A percentile compares a stretch with the other conserved stretches of the same genome.
phyloP scores from a whole-genome alignment of 495 filamentous ascomycete genomes.

The Darksidea phi region DNA sequence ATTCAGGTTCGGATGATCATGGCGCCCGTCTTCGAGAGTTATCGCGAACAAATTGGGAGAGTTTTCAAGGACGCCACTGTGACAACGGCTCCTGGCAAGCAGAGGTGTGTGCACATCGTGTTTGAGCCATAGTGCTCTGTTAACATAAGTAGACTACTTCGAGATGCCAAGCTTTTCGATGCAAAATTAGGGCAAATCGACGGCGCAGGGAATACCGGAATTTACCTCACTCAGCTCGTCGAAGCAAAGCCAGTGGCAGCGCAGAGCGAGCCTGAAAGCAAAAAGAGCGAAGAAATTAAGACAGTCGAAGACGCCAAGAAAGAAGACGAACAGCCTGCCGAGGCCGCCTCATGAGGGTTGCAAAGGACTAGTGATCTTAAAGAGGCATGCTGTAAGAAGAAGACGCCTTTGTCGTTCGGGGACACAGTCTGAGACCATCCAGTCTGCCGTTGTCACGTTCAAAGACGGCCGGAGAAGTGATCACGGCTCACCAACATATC shows the following conservation, averaged over 20 bases:
- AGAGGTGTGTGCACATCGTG: constrained; percentile 57
- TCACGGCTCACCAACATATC: no score
- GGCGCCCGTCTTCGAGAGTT: constrained; percentile 82
- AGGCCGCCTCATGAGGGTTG: neutral
- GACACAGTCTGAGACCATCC: neutral
- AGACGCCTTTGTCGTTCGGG: neutral
- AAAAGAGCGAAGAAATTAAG: neutral
- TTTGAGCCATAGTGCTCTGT: neutral
- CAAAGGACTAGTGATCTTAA: neutral
- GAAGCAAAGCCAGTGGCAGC: constrained; percentile 54
- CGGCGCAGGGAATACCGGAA: constrained; percentile 70
- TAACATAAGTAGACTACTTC: constrained; percentile 61
- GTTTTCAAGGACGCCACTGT: constrained; percentile 68
- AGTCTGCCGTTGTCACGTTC: no score
- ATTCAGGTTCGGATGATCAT: constrained; percentile 81
- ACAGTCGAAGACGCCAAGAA: neutral
- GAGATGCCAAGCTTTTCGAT: constrained; percentile 76
- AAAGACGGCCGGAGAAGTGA: no score
- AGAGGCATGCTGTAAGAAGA: neutral
- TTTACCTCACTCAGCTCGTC: constrained; percentile 66
- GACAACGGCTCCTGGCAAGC: constrained; percentile 64
- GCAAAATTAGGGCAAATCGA: constrained; percentile 73
- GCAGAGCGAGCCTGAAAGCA: neutral
- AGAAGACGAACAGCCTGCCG: neutral
- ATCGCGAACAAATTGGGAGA: constrained; percentile 76